phyloP scores from a whole-genome alignment of 352 stramenopile species.

The Globisporangium cylindrosporum region DNA sequence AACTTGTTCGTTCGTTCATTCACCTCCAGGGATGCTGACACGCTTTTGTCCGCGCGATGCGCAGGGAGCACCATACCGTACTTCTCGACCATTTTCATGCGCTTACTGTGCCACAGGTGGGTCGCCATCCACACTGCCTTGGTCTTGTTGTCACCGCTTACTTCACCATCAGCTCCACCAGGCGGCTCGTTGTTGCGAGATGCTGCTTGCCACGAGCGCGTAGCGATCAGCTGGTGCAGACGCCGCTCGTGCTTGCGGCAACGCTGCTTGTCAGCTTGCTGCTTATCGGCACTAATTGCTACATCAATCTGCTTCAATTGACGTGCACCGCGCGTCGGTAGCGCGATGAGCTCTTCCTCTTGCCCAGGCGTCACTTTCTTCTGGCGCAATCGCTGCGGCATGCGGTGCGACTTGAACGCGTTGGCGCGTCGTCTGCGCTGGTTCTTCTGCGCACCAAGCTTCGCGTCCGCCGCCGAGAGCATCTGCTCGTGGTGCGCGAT shows the following conservation, averaged over 20 bases:
- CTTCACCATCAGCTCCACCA: neutral
- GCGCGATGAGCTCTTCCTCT: slow-evolving; percentile 22
- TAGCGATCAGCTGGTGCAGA: slow-evolving; percentile 39
- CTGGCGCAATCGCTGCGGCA: slow-evolving; percentile 55
- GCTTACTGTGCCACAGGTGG: slow-evolving; percentile 77
- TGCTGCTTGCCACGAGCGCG: slow-evolving; percentile 30
- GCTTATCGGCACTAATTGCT: neutral
- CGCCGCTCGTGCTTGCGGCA: slow-evolving; percentile 66
- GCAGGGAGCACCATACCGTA: slow-evolving; percentile 49
- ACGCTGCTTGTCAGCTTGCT: slow-evolving; percentile 18
- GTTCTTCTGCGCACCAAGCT: slow-evolving; percentile 52
- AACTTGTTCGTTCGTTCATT: neutral
- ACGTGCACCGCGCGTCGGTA: slow-evolving; percentile 1
- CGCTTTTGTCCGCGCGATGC: slow-evolving; percentile 55
- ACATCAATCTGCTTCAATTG: neutral
- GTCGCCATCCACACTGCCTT: slow-evolving; percentile 50
- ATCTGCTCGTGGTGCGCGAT: slow-evolving; percentile 34
- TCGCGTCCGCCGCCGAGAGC: slow-evolving; percentile 26
- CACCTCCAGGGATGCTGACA: slow-evolving; percentile 51
- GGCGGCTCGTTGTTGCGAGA: neutral
- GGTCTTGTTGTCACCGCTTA: slow-evolving; percentile 3
- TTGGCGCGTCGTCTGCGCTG: slow-evolving; percentile 71
- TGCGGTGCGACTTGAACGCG: slow-evolving; percentile 71
- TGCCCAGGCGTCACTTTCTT: slow-evolving; percentile 7
- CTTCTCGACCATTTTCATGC: slow-evolving; percentile 59